Percentiles rank a stretch among this genome's conserved stretches.
Conservation (phyloP, 2,329 filamentous ascomycete genomes). For the Alternaria arborescens region DNA sequence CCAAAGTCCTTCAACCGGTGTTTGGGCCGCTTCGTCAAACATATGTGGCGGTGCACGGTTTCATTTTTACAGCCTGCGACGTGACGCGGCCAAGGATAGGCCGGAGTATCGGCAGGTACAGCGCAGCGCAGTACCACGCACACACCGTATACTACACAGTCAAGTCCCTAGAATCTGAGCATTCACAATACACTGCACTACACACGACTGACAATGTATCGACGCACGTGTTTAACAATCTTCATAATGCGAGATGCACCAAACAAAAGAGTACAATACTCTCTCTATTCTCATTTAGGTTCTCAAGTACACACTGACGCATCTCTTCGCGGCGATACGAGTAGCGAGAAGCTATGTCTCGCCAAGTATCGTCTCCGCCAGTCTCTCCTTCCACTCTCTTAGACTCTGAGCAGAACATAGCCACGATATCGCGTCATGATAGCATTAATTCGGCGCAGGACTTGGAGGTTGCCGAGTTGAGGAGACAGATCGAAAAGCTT, state of each 20-base stretch:
- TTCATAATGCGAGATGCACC: background rate
- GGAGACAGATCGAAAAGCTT: background rate
- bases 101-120: conserved; percentile 21
- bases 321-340: background rate
- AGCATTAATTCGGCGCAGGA: background rate
- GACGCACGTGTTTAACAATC: background rate
- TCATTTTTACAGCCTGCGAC: conserved; percentile 12
- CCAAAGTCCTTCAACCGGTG: conserved; percentile 4
- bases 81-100: conserved; percentile 24
- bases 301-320: background rate
- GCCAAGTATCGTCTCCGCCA: background rate
- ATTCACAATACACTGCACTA: background rate
- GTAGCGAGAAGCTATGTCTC: background rate
- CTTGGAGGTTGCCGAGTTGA: background rate
- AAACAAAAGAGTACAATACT: background rate
- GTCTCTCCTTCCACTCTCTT: background rate
- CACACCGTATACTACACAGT: background rate
- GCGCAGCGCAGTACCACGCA: background rate
- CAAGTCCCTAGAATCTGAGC: background rate
- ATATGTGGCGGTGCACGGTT: conserved; percentile 31
- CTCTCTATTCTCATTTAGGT: background rate
- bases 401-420: background rate
- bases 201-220: background rate
- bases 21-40: conserved; percentile 7
- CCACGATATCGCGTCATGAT: background rate